phyloP scores from a whole-genome alignment of 2,329 filamentous ascomycete species.

The Alternaria hordeiaustralica region DNA sequence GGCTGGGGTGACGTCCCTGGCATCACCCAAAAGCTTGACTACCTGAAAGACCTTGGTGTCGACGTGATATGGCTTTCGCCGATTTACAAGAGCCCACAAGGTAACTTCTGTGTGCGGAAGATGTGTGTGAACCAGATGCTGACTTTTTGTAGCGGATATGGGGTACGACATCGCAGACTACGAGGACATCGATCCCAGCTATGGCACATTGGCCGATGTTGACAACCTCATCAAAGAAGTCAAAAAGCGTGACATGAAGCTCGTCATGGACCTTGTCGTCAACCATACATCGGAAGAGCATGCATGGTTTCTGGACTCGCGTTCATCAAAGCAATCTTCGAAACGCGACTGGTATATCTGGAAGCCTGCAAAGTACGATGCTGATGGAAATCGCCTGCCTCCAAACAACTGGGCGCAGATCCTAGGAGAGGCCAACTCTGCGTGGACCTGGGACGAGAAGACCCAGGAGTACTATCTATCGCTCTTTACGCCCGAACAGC shows the following conservation, averaged over 20 bases:
- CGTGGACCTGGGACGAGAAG: slow-evolving; percentile 73
- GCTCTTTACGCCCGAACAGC: slow-evolving; percentile 77
- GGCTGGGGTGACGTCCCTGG: slow-evolving; percentile 64
- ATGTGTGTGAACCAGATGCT: not conserved
- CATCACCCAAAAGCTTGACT: slow-evolving; percentile 63
- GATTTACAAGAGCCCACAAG: slow-evolving; percentile 56
- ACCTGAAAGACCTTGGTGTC: slow-evolving; percentile 58
- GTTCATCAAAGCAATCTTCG: slow-evolving; percentile 53
- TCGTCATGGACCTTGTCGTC: slow-evolving; percentile 52
- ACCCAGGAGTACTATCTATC: slow-evolving; percentile 79
- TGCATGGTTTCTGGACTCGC: slow-evolving; percentile 64
- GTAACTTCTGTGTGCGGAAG: not conserved
- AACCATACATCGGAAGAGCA: slow-evolving; percentile 55
- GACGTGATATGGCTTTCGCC: slow-evolving; percentile 48
- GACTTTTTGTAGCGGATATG: slow-evolving; percentile 42
- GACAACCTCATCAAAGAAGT: slow-evolving; percentile 47
- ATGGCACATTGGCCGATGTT: slow-evolving; percentile 49
- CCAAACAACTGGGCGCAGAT: slow-evolving; percentile 76
- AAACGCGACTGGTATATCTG: slow-evolving; percentile 65
- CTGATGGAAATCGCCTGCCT: slow-evolving; percentile 68
- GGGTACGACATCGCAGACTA: slow-evolving; percentile 52
- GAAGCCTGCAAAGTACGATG: slow-evolving; percentile 53
- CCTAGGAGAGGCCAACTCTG: slow-evolving; percentile 62
- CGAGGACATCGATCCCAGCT: slow-evolving; percentile 48
- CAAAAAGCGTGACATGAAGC: slow-evolving; percentile 47